Percentiles rank a stretch among this genome's conserved stretches.
Evolutionary conservation across 371 early-diverging fungal genomes (phyloP).

Genomic region (Mortierella sp.): DNA sequence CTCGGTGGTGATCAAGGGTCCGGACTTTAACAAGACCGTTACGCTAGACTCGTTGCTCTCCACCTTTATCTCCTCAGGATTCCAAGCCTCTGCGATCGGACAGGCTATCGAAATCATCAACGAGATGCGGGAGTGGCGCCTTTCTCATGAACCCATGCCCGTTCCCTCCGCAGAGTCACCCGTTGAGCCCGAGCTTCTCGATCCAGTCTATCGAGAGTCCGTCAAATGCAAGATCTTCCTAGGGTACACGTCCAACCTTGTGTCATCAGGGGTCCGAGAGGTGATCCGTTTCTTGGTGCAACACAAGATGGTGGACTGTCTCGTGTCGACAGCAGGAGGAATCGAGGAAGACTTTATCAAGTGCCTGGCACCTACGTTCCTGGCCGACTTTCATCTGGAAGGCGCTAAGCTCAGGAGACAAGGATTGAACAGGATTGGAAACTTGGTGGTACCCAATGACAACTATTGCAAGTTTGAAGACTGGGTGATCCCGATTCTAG

Average conservation of each 20-base stretch:
- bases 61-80: slow-evolving; percentile 85
- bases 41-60: slow-evolving; percentile 69
- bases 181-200: slow-evolving; percentile 68
- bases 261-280: slow-evolving; percentile 98
- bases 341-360: slow-evolving; percentile 99
- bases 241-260: slow-evolving; percentile 98
- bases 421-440: slow-evolving; percentile 99
- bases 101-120: slow-evolving; percentile 91
- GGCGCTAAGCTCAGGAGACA: slow-evolving; percentile 90
- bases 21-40: slow-evolving; percentile 88
- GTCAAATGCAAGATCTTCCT: slow-evolving; percentile 96
- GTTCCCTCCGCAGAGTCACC: slow-evolving; percentile 51
- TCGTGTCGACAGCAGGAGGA: slow-evolving; percentile 98
- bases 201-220: slow-evolving; percentile 68
- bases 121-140: slow-evolving; percentile 90
- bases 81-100: slow-evolving; percentile 92
- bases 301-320: slow-evolving; percentile 85
- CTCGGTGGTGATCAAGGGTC: slow-evolving; percentile 79
- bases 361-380: slow-evolving; percentile 91
- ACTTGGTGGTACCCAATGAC: slow-evolving; percentile 98
- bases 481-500: slow-evolving; percentile 96
- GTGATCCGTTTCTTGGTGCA: slow-evolving; percentile 92
- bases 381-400: slow-evolving; percentile 86
- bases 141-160: slow-evolving; percentile 85
- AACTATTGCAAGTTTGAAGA: slow-evolving; percentile 99